A percentile compares a stretch with the other conserved stretches of the same genome.
Conservation (phyloP, 2,329 filamentous ascomycete species). For the Paecilomyces fulvus region DNA sequence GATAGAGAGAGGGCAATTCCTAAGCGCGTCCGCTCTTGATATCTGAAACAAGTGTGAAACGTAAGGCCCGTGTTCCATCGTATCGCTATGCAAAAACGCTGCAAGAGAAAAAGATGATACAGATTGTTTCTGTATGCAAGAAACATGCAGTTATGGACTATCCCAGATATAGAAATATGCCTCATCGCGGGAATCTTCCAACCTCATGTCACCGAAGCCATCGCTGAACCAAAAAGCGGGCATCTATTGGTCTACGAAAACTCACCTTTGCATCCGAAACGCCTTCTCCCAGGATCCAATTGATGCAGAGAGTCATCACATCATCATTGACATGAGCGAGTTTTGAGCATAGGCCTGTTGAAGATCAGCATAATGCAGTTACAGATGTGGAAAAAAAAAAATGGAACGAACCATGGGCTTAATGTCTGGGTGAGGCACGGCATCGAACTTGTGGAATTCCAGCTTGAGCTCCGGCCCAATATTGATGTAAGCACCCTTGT, state of each 20-base stretch:
- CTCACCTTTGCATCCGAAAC: slow-evolving; percentile 12
- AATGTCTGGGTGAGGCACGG: slow-evolving; percentile 91
- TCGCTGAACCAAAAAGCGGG: background rate
- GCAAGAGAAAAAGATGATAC: background rate
- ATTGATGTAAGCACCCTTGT: slow-evolving; percentile 98
- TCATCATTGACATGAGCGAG: slow-evolving; percentile 69
- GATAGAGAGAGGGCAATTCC: background rate
- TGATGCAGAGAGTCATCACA: slow-evolving; percentile 41
- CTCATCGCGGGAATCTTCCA: background rate
- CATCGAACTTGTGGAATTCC: slow-evolving; percentile 86
- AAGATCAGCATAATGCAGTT: slow-evolving; percentile 4
- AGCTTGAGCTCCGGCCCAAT: slow-evolving; percentile 87
- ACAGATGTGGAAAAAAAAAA: too few relatives aligned
- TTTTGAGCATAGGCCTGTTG: slow-evolving; percentile 71
- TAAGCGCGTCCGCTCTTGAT: background rate
- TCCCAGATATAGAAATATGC: background rate
- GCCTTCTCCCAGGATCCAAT: slow-evolving; percentile 16
- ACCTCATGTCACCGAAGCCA: background rate
- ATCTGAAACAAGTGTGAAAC: background rate
- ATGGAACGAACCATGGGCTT: slow-evolving; percentile 63
- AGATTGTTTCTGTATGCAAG: background rate
- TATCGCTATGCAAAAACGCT: background rate
- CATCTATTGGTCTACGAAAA: background rate
- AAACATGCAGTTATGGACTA: background rate
- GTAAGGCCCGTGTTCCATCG: background rate